Evolutionary conservation across 1,284 basidiomycete species (phyloP).

Genomic region (Ustilago bromivora): DNA sequence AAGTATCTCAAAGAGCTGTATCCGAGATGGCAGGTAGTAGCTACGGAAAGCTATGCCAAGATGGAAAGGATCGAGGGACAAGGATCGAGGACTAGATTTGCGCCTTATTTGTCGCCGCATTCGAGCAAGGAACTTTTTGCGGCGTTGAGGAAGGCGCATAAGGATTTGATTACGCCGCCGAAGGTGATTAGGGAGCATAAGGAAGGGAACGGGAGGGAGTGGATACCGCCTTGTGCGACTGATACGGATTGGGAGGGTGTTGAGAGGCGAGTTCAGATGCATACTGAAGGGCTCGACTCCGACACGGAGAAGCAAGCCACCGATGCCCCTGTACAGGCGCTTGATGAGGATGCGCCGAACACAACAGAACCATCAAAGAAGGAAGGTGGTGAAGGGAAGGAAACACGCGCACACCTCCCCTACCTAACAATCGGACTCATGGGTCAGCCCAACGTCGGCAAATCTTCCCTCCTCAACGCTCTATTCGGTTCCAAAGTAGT

Average conservation of each 20-base stretch:
- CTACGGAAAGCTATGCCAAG: conserved; percentile 54
- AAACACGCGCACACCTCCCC: conserved; percentile 33
- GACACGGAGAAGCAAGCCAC: too few species aligned
- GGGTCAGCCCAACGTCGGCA: conserved; percentile 91
- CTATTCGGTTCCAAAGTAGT: conserved; percentile 85
- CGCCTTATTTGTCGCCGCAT: conserved; percentile 43
- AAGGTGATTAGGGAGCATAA: conserved; percentile 73
- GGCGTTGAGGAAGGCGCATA: conserved; percentile 78
- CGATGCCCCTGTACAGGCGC: not conserved
- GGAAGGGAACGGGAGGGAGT: conserved; percentile 75
- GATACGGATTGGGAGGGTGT: conserved; percentile 57
- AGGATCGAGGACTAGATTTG: conserved; percentile 45
- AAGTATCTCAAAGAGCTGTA: conserved; percentile 39
- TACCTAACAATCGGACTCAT: conserved; percentile 58
- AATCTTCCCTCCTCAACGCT: conserved; percentile 89
- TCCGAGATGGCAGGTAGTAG: conserved; percentile 52
- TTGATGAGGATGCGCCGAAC: not conserved
- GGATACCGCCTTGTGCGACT: conserved; percentile 74
- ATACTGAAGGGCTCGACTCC: conserved; percentile 25
- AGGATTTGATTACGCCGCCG: conserved; percentile 79
- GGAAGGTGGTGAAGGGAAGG: conserved; percentile 2
- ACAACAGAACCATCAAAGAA: not conserved
- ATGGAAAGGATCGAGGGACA: conserved; percentile 53
- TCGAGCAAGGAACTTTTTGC: conserved; percentile 73
- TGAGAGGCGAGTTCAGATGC: conserved; percentile 42